These are phyloP conservation scores for Claviceps sorghi DNA, from an alignment of 2,329 filamentous ascomycete genomes.

Conservation along the genomic window DNA sequence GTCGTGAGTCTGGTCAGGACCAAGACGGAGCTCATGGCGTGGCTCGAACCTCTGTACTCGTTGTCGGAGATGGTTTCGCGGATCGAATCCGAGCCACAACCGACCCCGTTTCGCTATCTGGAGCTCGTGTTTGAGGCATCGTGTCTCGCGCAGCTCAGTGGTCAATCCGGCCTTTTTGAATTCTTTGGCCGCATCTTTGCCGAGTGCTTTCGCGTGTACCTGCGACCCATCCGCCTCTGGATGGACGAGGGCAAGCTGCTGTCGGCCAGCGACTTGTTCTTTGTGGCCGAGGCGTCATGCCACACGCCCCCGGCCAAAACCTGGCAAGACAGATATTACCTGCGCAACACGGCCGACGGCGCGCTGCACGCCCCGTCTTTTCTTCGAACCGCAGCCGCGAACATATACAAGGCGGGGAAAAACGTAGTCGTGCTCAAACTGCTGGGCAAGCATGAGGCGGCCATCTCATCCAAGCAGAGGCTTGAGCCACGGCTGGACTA, in stretches of 20 bases:
- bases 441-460: conserved; percentile 39
- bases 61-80: conserved; percentile 49
- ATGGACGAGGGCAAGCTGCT: conserved; percentile 65
- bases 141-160: conserved; percentile 54
- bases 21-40: conserved; percentile 38
- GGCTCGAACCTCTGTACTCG: conserved; percentile 39
- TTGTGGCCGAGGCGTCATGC: conserved; percentile 47
- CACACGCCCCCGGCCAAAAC: conserved; percentile 47
- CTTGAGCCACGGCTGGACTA: conserved; percentile 39
- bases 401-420: conserved; percentile 79
- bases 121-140: conserved; percentile 63
- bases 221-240: conserved; percentile 68
- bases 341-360: conserved; percentile 47
- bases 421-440: conserved; percentile 72
- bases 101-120: conserved; percentile 55
- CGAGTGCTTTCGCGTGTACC: conserved; percentile 67
- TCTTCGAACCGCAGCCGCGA: conserved; percentile 50
- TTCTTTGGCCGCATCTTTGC: conserved; percentile 60
- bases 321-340: conserved; percentile 62
- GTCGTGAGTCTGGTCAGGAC: conserved; percentile 54
- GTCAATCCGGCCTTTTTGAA: conserved; percentile 45
- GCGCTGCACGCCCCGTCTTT: conserved; percentile 59
- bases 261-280: conserved; percentile 55
- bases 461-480: conserved; percentile 14
- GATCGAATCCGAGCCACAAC: conserved; percentile 32